phyloP scores from a whole-genome alignment of 2,329 filamentous ascomycete species.

The Cladosporium colombiae region DNA sequence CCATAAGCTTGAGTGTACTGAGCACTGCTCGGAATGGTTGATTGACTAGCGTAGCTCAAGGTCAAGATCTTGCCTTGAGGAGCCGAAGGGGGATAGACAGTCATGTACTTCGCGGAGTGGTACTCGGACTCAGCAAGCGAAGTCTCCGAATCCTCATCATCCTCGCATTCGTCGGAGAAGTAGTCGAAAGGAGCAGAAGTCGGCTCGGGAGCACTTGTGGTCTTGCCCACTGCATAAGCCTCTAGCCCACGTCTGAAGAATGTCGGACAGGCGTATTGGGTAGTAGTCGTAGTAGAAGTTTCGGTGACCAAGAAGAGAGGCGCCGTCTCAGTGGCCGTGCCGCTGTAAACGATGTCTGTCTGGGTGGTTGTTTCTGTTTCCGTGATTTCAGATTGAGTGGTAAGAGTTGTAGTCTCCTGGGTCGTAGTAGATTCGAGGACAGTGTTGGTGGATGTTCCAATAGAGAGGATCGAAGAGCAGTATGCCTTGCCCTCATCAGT shows the following conservation, averaged over 20 bases:
- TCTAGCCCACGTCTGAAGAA: neutral
- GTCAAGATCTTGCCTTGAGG: slow-evolving; percentile 1
- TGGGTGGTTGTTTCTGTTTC: neutral
- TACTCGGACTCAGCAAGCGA: neutral
- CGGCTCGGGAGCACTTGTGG: neutral
- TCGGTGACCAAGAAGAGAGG: neutral
- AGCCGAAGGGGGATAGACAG: slow-evolving; percentile 5
- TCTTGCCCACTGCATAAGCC: neutral
- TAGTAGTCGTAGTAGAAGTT: neutral
- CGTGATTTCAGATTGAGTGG: neutral
- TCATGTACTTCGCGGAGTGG: neutral
- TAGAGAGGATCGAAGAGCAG: neutral
- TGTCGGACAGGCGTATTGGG: neutral
- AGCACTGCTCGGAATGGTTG: neutral
- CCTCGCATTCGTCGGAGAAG: neutral
- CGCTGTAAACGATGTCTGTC: neutral
- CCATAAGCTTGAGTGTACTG: neutral
- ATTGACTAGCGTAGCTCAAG: neutral
- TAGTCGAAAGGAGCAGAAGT: neutral
- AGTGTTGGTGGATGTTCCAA: slow-evolving; percentile 2
- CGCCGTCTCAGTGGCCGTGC: neutral
- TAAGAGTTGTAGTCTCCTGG: neutral
- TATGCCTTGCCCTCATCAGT: neutral
- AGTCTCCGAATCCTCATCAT: neutral
- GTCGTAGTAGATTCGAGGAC: neutral